Evolutionary conservation across 768 basidiomycete genomes (phyloP).

Genomic region (Russula emetica): DNA sequence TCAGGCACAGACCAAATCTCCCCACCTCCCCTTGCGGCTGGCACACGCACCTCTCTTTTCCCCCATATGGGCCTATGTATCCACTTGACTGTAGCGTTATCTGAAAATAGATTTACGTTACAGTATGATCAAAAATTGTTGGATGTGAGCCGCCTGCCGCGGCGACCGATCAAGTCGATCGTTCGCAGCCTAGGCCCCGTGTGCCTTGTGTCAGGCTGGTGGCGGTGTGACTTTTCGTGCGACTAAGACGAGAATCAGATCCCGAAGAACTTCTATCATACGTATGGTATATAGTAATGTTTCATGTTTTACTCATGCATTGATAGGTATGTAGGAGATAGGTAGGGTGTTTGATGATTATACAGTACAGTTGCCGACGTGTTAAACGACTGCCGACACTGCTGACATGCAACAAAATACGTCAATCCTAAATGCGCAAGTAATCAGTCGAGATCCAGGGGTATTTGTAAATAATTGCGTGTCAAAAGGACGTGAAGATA

Average conservation of each 20-base stretch:
- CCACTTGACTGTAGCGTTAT: too few species aligned
- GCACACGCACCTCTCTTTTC: too few species aligned
- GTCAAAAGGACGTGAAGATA: constrained; percentile 5
- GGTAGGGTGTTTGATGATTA: background rate
- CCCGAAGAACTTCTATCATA: background rate
- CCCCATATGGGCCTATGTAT: too few species aligned
- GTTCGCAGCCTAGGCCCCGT: too few species aligned
- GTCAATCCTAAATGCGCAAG: constrained; percentile 2
- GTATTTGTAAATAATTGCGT: constrained; percentile 5
- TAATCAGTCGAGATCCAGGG: background rate
- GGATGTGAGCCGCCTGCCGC: background rate
- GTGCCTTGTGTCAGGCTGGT: background rate
- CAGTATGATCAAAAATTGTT: background rate
- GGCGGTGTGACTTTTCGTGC: too few species aligned
- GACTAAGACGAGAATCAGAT: too few species aligned
- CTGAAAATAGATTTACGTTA: too few species aligned
- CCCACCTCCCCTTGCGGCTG: too few species aligned
- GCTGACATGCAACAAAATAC: background rate
- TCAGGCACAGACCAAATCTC: background rate
- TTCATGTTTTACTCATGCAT: background rate
- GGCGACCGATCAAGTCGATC: background rate
- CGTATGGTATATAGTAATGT: background rate
- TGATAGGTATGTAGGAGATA: background rate
- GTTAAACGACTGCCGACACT: background rate
- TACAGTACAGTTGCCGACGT: background rate